Percentiles rank a stretch among this genome's conserved stretches.
These are phyloP conservation scores for Stachybotrys echinatus DNA, from an alignment of 2,329 filamentous ascomycete genomes.

Conservation along the genomic window DNA sequence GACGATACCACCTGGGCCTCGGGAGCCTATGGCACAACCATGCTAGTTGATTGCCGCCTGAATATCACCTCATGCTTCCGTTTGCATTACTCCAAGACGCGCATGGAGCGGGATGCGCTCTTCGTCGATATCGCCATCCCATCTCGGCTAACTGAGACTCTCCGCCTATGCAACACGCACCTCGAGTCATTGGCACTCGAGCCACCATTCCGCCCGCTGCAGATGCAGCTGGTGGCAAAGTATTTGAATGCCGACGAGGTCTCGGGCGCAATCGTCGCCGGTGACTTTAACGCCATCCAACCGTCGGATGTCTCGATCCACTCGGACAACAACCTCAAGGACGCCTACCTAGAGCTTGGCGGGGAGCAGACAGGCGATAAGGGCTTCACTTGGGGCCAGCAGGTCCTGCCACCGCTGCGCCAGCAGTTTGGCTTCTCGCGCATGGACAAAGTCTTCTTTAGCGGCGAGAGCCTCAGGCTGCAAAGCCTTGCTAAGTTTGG, in stretches of 20 bases:
- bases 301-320: constrained; percentile 45
- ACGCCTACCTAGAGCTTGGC: constrained; percentile 47
- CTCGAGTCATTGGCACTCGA: constrained; percentile 47
- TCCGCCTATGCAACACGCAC: constrained; percentile 52
- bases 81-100: constrained; percentile 41
- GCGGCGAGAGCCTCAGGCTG: constrained; percentile 24
- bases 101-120: constrained; percentile 47
- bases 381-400: constrained; percentile 55
- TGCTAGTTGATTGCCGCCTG: constrained; percentile 42
- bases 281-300: constrained; percentile 55
- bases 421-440: constrained; percentile 42
- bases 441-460: constrained; percentile 49
- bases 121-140: constrained; percentile 42
- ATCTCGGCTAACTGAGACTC: constrained; percentile 10
- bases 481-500: constrained; percentile 42
- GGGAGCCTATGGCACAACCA: constrained; percentile 45
- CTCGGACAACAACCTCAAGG: constrained; percentile 39
- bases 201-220: constrained; percentile 42
- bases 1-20: constrained; percentile 36
- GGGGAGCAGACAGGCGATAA: constrained; percentile 43
- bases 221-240: constrained; percentile 37
- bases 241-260: constrained; percentile 34
- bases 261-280: constrained; percentile 39
- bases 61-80: constrained; percentile 40
- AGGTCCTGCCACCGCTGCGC: constrained; percentile 33